Evolutionary conservation across 2,329 filamentous ascomycete species (phyloP), one percentile per base, ranked within the genome.

Genomic region (Amauroascus niger): DNA sequence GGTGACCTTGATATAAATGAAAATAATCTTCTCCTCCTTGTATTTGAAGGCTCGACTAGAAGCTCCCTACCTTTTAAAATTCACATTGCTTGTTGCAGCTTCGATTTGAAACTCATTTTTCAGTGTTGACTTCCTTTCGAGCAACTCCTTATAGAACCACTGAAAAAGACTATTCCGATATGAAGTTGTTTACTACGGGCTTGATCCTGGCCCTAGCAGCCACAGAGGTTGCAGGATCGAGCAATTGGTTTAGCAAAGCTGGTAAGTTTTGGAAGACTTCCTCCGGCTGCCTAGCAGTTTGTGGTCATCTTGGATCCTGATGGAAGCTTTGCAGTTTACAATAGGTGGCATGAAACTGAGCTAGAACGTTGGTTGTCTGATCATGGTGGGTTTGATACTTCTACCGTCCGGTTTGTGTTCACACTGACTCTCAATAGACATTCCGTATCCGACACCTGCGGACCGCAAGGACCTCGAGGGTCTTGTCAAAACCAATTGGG

Each of bases 301-400:
- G 16, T 32, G 20, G 13, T 9, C 8, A 11, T 9, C 20, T 3
- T 33, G 44, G 20, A 22, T 45, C 16, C 37, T 48, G 40, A 49
- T 47, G 43, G 30, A 49, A 24, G 22, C 28, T 14, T 58, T 58
- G 56, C 65, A 95, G 91, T 85, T 14, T 97, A 97, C 78, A 96
- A 97, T 75, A 96, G 93, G 70, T 98, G 93, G 93, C 91, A 97
- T 65, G 85, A 97, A 76, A 95, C 88, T 20, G 93, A 98, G 78
- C 82, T 98, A 28, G 91, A 98, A 75, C 82, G 90, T 65, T 98
- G 93, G 93, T 82, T 98, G 48, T 87, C 87, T 28, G 93, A 98
- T 68, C 80, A 97, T 73, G 82, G 70, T 71, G 53, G 48, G 44
- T 14, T 22, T n/a, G n/a, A n/a, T n/a, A n/a, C n/a, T n/a, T n/a